Conservation (phyloP, 345 rosid species). For the Physaria fendleri region DNA sequence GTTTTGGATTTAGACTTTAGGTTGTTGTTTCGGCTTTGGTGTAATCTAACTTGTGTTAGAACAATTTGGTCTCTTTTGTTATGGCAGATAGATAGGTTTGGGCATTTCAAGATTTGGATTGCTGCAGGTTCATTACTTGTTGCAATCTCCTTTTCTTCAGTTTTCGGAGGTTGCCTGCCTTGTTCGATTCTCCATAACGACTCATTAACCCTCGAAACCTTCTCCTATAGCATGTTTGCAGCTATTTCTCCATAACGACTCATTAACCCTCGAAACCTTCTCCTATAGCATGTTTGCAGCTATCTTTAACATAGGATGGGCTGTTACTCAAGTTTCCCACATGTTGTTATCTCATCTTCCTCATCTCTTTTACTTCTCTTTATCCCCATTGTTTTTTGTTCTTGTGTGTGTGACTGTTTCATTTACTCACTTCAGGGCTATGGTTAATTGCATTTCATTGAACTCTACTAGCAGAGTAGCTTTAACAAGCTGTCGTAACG, state of each 20-base stretch:
- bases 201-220: conserved; percentile 48
- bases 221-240: conserved; percentile 76
- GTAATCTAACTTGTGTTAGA: not conserved
- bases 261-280: conserved; percentile 50
- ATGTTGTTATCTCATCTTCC: too few relatives aligned
- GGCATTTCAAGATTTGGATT: conserved; percentile 92
- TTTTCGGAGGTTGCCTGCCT: conserved; percentile 85
- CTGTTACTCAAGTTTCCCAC: conserved; percentile 96
- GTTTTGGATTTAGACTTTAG: not conserved
- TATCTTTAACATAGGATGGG: conserved; percentile 94
- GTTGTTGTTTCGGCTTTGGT: not conserved
- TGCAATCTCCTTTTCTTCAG: conserved; percentile 91
- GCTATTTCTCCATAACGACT: conserved; percentile 57
- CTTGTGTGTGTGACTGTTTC: conserved; percentile 11
- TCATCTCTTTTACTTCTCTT: conserved; percentile 1
- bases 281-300: conserved; percentile 85
- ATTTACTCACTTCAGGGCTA: conserved; percentile 57
- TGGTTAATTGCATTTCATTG: conserved; percentile 87
- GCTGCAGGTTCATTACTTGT: conserved; percentile 87
- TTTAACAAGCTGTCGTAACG: conserved; percentile 85
- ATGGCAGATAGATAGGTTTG: conserved; percentile 92
- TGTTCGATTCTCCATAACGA: conserved; percentile 51
- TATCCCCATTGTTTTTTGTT: not conserved
- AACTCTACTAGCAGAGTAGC: conserved; percentile 86
- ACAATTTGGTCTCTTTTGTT: not conserved